Evolutionary conservation across 345 rosid genomes (phyloP), one percentile per base, ranked within the genome.

Genomic region (Hibiscus syriacus): DNA sequence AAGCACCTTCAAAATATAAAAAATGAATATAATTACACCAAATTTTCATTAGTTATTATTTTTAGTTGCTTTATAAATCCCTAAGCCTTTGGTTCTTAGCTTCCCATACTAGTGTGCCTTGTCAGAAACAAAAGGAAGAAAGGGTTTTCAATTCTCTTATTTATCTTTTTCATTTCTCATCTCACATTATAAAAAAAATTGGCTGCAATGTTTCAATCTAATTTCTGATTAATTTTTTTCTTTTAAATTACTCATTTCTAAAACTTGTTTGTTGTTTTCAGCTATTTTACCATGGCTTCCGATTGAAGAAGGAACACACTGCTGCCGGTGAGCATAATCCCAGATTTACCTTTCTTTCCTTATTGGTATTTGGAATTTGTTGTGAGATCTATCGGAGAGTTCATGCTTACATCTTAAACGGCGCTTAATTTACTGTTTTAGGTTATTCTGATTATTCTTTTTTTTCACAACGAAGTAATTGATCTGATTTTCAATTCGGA

Each of bases 201-300:
- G 12, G 55, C 53, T 22, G 14, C 38, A 2, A 49, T 20, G 43
- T 70, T 45, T 48, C 25, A 46, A 4, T 39, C 14, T 30, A n/a
- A n/a, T 45, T 14, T 60, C 4, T 46, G 6, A 25, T 53, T 16
- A 5, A 11, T 11, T 5, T 30, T 20, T 48, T 9, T 9, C 5
- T 53, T 53, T 65, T 65, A 1, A 1, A 49, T 8, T 30, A 43
- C 29, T 20, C 3, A 1, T 58, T 46, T 17, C 23, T 52, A 20
- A 19, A 13, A 29, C 3, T 45, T 19, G 61, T 65, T 60, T 22
- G n/a, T 46, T 55, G 48, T 13, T 67, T 61, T 55, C 71, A 64
- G 78, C 34, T 72, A 1, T 65, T 26, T 23, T 0, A 20, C 46
- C 66, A 90, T 90, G 96, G 87, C 96, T 67, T 82, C 90, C 34